phyloP scores from a whole-genome alignment of 176 grass and related monocot species.

The Carex myosuroides region DNA sequence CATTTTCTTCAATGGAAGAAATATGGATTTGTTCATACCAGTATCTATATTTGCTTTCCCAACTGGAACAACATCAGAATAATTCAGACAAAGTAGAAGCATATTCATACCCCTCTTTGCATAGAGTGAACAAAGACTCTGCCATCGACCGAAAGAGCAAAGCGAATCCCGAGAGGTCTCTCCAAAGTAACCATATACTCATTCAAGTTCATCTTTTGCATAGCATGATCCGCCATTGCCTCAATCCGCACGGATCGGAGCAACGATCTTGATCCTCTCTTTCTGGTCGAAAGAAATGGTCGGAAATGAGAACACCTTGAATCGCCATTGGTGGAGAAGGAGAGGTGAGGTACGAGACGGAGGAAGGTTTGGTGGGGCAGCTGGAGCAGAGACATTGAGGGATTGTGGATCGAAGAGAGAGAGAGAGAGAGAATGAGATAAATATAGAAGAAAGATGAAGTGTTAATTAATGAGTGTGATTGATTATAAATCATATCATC shows the following conservation, averaged over 20 bases:
- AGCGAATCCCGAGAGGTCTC: constrained; percentile 64
- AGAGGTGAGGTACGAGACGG: neutral
- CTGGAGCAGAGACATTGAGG: neutral
- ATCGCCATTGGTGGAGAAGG: neutral
- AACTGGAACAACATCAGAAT: neutral
- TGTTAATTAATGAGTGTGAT: no score
- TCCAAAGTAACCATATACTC: constrained; percentile 94
- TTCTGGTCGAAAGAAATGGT: neutral
- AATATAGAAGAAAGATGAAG: neutral
- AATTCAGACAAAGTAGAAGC: neutral
- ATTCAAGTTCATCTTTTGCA: constrained; percentile 57
- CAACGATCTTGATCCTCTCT: neutral
- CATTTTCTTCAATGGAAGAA: neutral
- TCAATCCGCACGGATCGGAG: neutral
- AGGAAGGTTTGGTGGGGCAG: neutral
- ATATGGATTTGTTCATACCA: neutral
- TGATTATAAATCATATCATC: no score
- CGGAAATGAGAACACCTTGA: neutral
- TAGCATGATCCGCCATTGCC: neutral
- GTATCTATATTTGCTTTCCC: neutral
- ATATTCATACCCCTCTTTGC: constrained; percentile 44
- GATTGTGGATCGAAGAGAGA: neutral
- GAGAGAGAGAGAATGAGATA: neutral
- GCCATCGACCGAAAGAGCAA: constrained; percentile 68
- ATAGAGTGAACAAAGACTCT: constrained; percentile 81